phyloP scores from a whole-genome alignment of 176 grass and related monocot genomes.

The Oryza meridionalis region DNA sequence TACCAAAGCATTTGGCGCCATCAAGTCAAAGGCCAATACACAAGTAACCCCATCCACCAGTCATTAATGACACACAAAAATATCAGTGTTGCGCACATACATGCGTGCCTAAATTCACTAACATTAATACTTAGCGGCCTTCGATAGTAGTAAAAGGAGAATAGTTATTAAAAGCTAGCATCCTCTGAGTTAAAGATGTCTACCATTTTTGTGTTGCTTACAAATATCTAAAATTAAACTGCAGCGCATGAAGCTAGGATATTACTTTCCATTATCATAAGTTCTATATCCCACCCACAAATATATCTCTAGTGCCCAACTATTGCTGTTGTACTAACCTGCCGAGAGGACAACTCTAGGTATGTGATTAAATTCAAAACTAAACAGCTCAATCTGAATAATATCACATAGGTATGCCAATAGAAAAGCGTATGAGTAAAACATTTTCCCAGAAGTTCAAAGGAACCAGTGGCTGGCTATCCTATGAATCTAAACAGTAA shows the following conservation, averaged over 20 bases:
- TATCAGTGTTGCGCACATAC: not conserved
- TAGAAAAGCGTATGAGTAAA: not conserved
- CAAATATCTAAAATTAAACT: not conserved
- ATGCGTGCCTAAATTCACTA: not conserved
- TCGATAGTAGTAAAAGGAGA: not conserved
- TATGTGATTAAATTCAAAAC: not conserved
- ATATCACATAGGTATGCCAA: too few relatives aligned
- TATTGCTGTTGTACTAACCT: constrained; percentile 10
- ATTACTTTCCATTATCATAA: not conserved
- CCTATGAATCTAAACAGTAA: not conserved
- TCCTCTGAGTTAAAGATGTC: not conserved
- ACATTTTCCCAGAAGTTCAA: not conserved
- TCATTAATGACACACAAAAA: not conserved
- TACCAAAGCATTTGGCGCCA: not conserved
- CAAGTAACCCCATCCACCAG: not conserved
- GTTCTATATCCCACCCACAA: not conserved
- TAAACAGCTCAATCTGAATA: not conserved
- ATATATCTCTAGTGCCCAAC: not conserved
- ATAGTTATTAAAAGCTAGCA: not conserved
- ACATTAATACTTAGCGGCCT: constrained; percentile 7
- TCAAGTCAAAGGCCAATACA: not conserved
- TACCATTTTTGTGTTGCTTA: not conserved
- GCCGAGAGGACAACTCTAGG: not conserved
- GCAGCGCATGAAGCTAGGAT: not conserved
- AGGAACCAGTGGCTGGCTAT: not conserved